phyloP scores from a whole-genome alignment of 73 alveolate species.

The Halteria grandinella region DNA sequence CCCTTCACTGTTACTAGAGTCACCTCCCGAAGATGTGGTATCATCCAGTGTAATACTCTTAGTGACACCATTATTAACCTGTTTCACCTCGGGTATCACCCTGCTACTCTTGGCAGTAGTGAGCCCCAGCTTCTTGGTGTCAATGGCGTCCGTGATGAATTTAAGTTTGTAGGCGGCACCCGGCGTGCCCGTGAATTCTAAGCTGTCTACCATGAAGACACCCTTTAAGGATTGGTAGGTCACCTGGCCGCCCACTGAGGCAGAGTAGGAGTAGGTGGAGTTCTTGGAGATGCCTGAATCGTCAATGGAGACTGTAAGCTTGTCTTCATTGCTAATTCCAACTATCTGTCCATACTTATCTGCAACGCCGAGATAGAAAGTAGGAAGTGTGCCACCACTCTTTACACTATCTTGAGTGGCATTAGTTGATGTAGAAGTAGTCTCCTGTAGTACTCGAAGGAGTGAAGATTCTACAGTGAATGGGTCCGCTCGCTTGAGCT shows the following conservation, averaged over 20 bases:
- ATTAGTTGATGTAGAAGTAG: neutral
- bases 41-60: too few relatives aligned
- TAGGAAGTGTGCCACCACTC: slow-evolving; percentile 44
- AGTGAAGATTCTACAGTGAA: neutral
- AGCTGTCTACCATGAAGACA: slow-evolving; percentile 1
- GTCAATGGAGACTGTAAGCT: neutral
- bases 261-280: neutral
- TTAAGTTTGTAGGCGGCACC: neutral
- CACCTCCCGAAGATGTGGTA: too few relatives aligned
- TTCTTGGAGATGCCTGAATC: neutral
- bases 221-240: slow-evolving; percentile 9
- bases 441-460: neutral
- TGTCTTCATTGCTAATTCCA: slow-evolving; percentile 21
- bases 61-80: too few relatives aligned
- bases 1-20: too few relatives aligned
- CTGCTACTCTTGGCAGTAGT: too few relatives aligned
- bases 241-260: neutral
- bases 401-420: neutral
- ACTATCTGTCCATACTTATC: slow-evolving; percentile 56
- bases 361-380: slow-evolving; percentile 8
- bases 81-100: too few relatives aligned
- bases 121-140: too few relatives aligned
- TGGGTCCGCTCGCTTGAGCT: neutral
- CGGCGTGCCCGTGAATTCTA: slow-evolving; percentile 41
- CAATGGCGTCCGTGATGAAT: slow-evolving; percentile 43